Evolutionary conservation across 371 early-diverging fungal species (phyloP).

Genomic region (Smittium mucronatum): DNA sequence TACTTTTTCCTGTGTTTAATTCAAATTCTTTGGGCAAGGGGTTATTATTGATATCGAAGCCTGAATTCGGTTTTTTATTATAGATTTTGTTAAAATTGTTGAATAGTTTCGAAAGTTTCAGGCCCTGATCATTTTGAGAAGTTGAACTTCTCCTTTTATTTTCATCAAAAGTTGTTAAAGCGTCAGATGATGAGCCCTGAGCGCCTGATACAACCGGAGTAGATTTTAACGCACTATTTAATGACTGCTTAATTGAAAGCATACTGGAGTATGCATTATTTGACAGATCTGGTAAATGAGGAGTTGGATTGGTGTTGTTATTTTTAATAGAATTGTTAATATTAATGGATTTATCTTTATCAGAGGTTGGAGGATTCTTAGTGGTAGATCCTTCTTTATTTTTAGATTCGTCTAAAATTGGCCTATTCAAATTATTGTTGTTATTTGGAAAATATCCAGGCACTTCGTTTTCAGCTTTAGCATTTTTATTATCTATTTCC

Average conservation of each 20-base stretch:
- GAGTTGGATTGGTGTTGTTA: conserved; percentile 1
- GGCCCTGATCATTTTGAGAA: not conserved
- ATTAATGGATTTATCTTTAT: too few relatives aligned
- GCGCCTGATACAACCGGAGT: conserved; percentile 6
- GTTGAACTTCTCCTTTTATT: too few relatives aligned
- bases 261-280: not conserved
- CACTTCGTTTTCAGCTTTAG: not conserved
- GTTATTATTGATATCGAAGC: not conserved
- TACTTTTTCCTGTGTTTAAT: not conserved
- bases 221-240: conserved; percentile 5
- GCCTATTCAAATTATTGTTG: not conserved
- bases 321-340: not conserved
- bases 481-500: not conserved
- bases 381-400: not conserved
- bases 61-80: not conserved
- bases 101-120: conserved; percentile 3
- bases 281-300: not conserved
- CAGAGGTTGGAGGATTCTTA: too few relatives aligned
- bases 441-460: too few relatives aligned
- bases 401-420: not conserved
- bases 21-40: conserved; percentile 4
- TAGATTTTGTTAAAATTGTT: not conserved
- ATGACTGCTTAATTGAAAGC: not conserved
- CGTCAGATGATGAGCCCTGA: not conserved
- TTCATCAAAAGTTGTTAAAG: not conserved